These are phyloP conservation scores for Saccharomycopsis fibuligera DNA, from an alignment of 805 yeast species.

Conservation along the genomic window DNA sequence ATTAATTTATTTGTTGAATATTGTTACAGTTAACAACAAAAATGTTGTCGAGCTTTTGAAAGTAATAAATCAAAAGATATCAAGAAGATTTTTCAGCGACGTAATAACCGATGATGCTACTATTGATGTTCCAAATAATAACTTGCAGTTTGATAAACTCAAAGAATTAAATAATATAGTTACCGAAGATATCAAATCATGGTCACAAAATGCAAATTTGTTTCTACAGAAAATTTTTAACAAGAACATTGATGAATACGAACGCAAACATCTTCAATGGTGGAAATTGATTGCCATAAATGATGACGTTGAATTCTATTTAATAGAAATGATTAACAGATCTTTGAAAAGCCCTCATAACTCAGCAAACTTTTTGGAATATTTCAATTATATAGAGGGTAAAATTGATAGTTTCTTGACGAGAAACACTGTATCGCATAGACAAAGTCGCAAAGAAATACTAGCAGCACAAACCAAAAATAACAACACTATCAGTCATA, in stretches of 20 bases:
- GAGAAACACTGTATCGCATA: not conserved
- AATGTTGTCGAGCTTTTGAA: constrained; percentile 9
- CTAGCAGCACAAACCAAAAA: not conserved
- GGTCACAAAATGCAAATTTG: constrained; percentile 15
- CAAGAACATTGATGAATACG: constrained; percentile 5
- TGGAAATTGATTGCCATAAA: constrained; percentile 12
- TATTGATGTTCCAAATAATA: not conserved
- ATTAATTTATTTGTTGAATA: constrained; percentile 13
- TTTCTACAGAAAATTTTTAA: constrained; percentile 12
- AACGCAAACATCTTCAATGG: constrained; percentile 12
- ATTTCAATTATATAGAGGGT: constrained; percentile 17
- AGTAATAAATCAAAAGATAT: constrained; percentile 7
- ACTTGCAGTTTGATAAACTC: not conserved
- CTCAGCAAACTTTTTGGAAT: constrained; percentile 3
- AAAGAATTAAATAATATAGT: not conserved
- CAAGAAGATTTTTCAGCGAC: constrained; percentile 5
- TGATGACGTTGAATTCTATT: constrained; percentile 20
- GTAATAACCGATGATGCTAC: constrained; percentile 1
- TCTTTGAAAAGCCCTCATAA: constrained; percentile 3
- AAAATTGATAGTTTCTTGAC: constrained; percentile 9
- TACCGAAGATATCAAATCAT: constrained; percentile 10
- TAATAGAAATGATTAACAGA: constrained; percentile 15
- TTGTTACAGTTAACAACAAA: constrained; percentile 5
- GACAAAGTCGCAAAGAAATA: not conserved
- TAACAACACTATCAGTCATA: not conserved